Evolutionary conservation across 2,329 filamentous ascomycete genomes (phyloP), one percentile per base, ranked within the genome.

Genomic region (Penicillium sp.): DNA sequence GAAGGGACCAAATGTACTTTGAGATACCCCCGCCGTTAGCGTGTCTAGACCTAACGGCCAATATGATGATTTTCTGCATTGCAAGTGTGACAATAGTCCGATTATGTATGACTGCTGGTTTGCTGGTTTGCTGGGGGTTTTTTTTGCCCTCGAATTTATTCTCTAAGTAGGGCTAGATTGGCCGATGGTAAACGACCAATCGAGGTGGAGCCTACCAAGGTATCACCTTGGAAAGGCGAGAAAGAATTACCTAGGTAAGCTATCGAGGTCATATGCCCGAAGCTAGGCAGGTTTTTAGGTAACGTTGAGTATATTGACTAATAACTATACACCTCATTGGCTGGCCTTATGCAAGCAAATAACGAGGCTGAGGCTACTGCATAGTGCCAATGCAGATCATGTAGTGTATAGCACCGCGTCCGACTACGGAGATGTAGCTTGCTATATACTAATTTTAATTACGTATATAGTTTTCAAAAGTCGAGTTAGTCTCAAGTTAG

Each of bases 21-120:
- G 53, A 59, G 60, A 62, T 62, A 61, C 60, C 60, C 60, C 52
- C 31, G 38, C 31, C 39, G 53, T 55, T 55, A 55, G 46, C 21
- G 50, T 43, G 39, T 33, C 25, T 44, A 23, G 31, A 50, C 31
- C 31, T 51, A 55, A 55, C 23, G 46, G 53, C 47, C 25, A 29
- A 50, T 45, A 50, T 55, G 31, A 43, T 23, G 16, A 53, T 57
- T 40, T 55, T 46, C 27, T 50, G 38, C 46, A 44, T 48, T 48
- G 27, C 19, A 53, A 29, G 43, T 41, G 47, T 41, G n/a, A 25
- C 50, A 29, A 15, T 3, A 38, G 31, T 53, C 11, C 23, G 21
- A 3, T 36, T 29, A 8, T 46, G 16, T 5, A 44, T 19, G 39
- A 10, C 23, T 29, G 11, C 34, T 29, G 13, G 23, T 21, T 40